Evolutionary conservation across 805 yeast genomes (phyloP), one percentile per base, ranked within the genome.

Genomic region (Komagataella kurtzmanii): DNA sequence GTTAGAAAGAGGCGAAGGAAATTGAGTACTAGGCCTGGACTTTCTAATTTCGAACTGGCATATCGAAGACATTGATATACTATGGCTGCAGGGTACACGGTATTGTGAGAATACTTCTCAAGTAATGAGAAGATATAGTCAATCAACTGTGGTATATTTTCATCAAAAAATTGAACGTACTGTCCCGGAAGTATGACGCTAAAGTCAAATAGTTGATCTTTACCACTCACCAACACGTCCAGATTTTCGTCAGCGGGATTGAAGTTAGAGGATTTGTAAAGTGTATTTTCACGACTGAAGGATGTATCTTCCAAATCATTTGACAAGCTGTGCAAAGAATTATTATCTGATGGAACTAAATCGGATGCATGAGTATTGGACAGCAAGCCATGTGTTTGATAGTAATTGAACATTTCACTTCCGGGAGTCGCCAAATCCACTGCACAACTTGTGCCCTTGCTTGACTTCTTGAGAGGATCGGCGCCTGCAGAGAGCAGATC

Each of bases 31-130:
- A 81, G 65, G 30, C 77, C 75, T 6, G 67, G 65, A 49, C 81
- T 77, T n/a, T 79, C 70, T 43, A 74, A 75, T 56, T 77, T 76
- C 52, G 71, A 71, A 56, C 79, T 81, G 1, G 88, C 79, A 59
- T 81, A 85, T 57, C 91, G 67, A n/a, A 84, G 63, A 59, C 85
- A 75, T 62, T 85, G 91, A 57, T 74, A 85, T 0, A 83, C 65
- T 5, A 84, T 72, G 1, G 86, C 80, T 0, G 93, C 89, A 0
- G 91, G 88, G 21, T 79, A 67, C 36, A 74, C 70, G 4, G 83
- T 66, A 48, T 73, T 72, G 53, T 75, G 77, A 52, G 74, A 79
- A 45, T 68, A 62, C 44, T 66, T 65, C 21, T 70, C 73, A 56
- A 79, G 72, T 46, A 78, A 59, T 14, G 60, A 58, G 53, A 77